These are phyloP conservation scores for Arctostaphylos glauca DNA, from an alignment of 148 eudicot genomes.

Conservation along the genomic window DNA sequence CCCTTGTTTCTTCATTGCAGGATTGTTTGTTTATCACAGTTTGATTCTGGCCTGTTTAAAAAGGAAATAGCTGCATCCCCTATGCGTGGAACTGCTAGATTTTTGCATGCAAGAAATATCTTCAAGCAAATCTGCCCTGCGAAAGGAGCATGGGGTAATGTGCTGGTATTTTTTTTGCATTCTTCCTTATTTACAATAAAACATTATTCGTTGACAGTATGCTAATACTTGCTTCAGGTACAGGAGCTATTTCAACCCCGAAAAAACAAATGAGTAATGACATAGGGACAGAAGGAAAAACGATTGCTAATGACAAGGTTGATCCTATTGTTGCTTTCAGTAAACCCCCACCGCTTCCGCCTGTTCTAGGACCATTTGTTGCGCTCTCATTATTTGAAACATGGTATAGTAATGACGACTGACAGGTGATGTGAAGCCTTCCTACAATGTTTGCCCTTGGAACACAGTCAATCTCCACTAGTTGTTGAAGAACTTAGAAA, in stretches of 20 bases:
- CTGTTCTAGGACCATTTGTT: slow-evolving; percentile 55
- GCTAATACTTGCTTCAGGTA: slow-evolving; percentile 13
- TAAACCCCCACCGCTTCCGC: slow-evolving; percentile 63
- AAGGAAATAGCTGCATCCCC: not conserved
- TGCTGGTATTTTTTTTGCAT: not conserved
- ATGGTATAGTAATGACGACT: slow-evolving; percentile 44
- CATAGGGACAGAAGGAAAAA: slow-evolving; percentile 23
- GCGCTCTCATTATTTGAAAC: slow-evolving; percentile 43
- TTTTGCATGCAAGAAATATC: slow-evolving; percentile 17
- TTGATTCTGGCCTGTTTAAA: not conserved
- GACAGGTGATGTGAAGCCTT: slow-evolving; percentile 12
- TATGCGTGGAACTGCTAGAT: slow-evolving; percentile 33
- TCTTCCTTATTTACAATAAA: not conserved
- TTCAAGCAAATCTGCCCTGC: slow-evolving; percentile 26
- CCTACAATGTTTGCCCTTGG: not conserved
- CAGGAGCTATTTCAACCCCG: slow-evolving; percentile 39
- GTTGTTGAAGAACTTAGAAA: slow-evolving; percentile 26
- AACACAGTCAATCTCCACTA: not conserved
- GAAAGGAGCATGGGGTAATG: slow-evolving; percentile 44
- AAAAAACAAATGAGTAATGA: slow-evolving; percentile 39
- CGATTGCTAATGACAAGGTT: slow-evolving; percentile 31
- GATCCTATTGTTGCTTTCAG: slow-evolving; percentile 70
- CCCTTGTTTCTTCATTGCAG: not conserved
- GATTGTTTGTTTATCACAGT: not conserved
- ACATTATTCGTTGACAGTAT: not conserved